phyloP scores from a whole-genome alignment of 352 stramenopile species.

The Pythium brassicae region DNA sequence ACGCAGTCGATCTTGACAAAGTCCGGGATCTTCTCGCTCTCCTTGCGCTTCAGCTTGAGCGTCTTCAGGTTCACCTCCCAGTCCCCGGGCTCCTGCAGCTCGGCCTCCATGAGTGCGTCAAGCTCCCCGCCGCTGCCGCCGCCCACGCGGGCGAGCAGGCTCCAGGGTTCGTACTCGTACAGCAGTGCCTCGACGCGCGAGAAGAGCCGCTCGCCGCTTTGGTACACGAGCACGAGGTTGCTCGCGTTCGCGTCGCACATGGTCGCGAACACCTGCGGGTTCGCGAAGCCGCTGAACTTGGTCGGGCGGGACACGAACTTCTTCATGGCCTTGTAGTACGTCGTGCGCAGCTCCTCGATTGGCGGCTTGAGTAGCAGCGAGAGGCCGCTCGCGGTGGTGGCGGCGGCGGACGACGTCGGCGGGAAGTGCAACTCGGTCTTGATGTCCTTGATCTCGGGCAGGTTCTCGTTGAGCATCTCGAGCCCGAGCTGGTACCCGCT shows the following conservation, averaged over 20 bases:
- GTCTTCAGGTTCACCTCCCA: slow-evolving; percentile 92
- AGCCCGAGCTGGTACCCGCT: slow-evolving; percentile 92
- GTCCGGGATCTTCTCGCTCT: slow-evolving; percentile 91
- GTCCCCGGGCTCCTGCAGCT: slow-evolving; percentile 59
- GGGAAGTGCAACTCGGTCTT: slow-evolving; percentile 75
- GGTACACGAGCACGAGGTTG: slow-evolving; percentile 87
- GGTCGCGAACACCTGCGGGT: slow-evolving; percentile 75
- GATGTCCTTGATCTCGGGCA: slow-evolving; percentile 88
- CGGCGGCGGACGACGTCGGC: slow-evolving; percentile 5
- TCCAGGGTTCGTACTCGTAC: slow-evolving; percentile 84
- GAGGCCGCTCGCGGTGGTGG: slow-evolving; percentile 1
- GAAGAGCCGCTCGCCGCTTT: slow-evolving; percentile 91
- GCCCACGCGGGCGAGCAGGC: slow-evolving; percentile 43
- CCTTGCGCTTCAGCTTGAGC: slow-evolving; percentile 86
- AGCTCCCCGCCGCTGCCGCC: slow-evolving; percentile 51
- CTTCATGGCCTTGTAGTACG: slow-evolving; percentile 95
- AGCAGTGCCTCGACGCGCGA: slow-evolving; percentile 63
- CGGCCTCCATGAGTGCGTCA: slow-evolving; percentile 75
- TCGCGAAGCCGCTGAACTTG: slow-evolving; percentile 87
- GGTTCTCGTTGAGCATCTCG: slow-evolving; percentile 92
- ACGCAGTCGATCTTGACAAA: slow-evolving; percentile 91
- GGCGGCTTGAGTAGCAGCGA: slow-evolving; percentile 87
- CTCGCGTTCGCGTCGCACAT: slow-evolving; percentile 89
- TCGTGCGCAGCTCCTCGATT: slow-evolving; percentile 89
- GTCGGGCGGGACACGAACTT: slow-evolving; percentile 92